Base-by-base conservation (phyloP, 768 basidiomycete species). In the Mrakia hoshinonis region DNA sequence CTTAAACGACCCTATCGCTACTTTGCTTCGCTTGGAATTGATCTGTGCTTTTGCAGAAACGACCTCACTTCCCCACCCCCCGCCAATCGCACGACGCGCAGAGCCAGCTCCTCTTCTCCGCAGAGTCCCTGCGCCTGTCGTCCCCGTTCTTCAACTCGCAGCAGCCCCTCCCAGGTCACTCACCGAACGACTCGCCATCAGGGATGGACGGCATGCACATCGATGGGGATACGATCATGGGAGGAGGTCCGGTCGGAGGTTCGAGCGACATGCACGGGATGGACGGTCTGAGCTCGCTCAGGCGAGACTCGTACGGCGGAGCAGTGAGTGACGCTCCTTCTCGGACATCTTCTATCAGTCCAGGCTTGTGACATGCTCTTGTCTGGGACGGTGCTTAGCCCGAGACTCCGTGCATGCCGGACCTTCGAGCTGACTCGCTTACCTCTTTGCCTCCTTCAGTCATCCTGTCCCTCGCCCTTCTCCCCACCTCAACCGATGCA, bases 1-100 rank as follows among this genome's bases (percentile, higher is more conserved):
- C n/a, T 43, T 49, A 6, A n/a, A n/a, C 38, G 43, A 15, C 20
- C 39, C 43, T 10, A 12, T 26, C 20, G 4, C 38, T 29, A 22
- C 9, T 22, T 20, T 31, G n/a, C n/a, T n/a, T n/a, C n/a, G n/a
- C n/a, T n/a, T n/a, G n/a, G n/a, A n/a, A n/a, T n/a, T n/a, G n/a
- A n/a, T n/a, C n/a, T 43, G 22, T 15, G 3, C 20, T 22, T 24
- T 6, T 38, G 9, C 26, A 67, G 65, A 67, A 67, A 36, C 65
- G 65, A 22, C 65, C 65, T 39, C 65, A 65, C 10, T 29, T 65
- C 52, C 36, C 66, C 10, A 52, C 36, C n/a, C 66, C 49, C 36
- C 49, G 29, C 3, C 63, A 46, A 39, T 54, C 48, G 2, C 24
- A 31, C 48, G 49, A 49, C n/a, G n/a, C n/a, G 22, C 49, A 22